phyloP scores from a whole-genome alignment of 164 flowering plant species.

The Litsea cubeba region DNA sequence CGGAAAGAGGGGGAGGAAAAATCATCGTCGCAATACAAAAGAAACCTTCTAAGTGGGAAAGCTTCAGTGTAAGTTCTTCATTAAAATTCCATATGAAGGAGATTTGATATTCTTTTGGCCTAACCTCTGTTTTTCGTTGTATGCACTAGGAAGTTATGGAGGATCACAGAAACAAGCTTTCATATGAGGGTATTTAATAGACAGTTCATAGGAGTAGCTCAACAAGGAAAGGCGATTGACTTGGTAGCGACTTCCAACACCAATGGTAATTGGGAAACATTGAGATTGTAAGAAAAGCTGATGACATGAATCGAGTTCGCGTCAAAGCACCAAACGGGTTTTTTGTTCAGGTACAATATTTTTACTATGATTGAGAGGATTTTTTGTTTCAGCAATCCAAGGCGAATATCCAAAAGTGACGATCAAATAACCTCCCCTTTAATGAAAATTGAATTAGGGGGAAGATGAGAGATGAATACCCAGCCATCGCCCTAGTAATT shows the following conservation, averaged over 20 bases:
- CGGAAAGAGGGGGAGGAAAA: constrained; percentile 58
- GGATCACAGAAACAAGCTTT: constrained; percentile 45
- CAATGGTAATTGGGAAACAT: constrained; percentile 29
- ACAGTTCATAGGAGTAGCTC: constrained; percentile 46
- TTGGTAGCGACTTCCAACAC: constrained; percentile 30
- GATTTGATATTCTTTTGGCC: not conserved
- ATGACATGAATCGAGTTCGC: constrained; percentile 31
- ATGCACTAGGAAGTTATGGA: constrained; percentile 47
- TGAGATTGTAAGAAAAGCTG: constrained; percentile 41
- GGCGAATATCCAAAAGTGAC: no score
- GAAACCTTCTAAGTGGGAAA: constrained; percentile 48
- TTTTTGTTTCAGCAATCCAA: no score
- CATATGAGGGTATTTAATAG: constrained; percentile 51
- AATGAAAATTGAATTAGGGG: no score
- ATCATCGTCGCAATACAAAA: constrained; percentile 42
- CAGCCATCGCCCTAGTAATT: no score
- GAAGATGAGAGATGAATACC: no score
- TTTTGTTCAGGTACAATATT: constrained; percentile 24
- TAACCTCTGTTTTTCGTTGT: not conserved
- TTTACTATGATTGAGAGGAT: no score
- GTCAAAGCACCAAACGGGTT: constrained; percentile 57
- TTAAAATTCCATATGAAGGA: not conserved
- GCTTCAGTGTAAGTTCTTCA: constrained; percentile 36
- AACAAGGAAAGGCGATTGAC: constrained; percentile 18
- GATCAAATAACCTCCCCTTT: no score